phyloP scores from a whole-genome alignment of 108 stramenopile genomes.

The Nitzschia sp. region DNA sequence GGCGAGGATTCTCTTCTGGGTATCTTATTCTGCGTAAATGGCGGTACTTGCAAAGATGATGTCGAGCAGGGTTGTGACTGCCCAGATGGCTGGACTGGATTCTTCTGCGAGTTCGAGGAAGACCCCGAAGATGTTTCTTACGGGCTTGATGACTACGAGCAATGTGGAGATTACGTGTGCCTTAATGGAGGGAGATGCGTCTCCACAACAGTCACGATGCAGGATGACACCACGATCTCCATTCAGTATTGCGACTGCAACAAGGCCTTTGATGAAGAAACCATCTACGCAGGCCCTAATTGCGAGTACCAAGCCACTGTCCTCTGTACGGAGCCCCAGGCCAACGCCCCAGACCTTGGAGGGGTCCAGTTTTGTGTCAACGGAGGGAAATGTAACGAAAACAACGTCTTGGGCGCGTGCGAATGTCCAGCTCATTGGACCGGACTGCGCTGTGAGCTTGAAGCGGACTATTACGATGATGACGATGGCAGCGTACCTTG shows the following conservation, averaged over 20 bases:
- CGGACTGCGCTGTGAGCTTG: constrained; percentile 29
- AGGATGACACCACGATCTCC: not conserved
- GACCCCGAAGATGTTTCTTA: not conserved
- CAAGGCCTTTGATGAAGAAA: constrained; percentile 10
- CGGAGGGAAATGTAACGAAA: constrained; percentile 23
- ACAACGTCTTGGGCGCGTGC: constrained; percentile 11
- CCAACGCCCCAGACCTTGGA: not conserved
- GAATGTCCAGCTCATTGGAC: constrained; percentile 22
- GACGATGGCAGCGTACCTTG: constrained; percentile 5
- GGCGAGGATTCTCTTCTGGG: constrained; percentile 13
- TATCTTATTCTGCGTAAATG: constrained; percentile 30
- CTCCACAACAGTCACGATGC: not conserved
- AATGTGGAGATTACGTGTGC: constrained; percentile 17
- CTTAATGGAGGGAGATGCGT: constrained; percentile 30
- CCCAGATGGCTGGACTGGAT: constrained; percentile 31
- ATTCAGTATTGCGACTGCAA: constrained; percentile 33
- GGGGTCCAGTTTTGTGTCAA: constrained; percentile 33
- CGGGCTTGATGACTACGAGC: not conserved
- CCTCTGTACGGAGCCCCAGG: constrained; percentile 20
- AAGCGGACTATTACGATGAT: not conserved
- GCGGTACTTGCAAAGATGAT: constrained; percentile 34
- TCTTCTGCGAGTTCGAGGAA: constrained; percentile 11
- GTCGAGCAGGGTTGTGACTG: constrained; percentile 30
- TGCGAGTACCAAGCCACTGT: constrained; percentile 36
- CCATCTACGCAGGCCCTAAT: constrained; percentile 20